These are phyloP conservation scores for Aphanomyces cochlioides DNA, from an alignment of 352 stramenopile genomes.

Conservation along the genomic window DNA sequence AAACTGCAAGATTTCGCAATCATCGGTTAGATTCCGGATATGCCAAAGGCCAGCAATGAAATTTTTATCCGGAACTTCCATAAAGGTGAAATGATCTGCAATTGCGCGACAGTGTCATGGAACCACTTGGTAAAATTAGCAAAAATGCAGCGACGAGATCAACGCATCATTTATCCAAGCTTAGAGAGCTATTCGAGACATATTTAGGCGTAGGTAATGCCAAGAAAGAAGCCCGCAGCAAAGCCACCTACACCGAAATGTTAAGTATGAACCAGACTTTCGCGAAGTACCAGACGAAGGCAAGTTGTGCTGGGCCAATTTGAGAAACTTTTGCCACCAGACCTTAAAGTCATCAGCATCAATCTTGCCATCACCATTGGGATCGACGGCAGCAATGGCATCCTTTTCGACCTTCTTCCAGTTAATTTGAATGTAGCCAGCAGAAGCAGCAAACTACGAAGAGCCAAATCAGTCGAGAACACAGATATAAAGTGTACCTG, in stretches of 20 bases:
- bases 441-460: constrained; percentile 54
- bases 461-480: neutral
- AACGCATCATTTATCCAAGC: constrained; percentile 6
- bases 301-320: constrained; percentile 76
- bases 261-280: neutral
- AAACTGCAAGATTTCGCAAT: constrained; percentile 28
- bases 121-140: neutral
- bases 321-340: constrained; percentile 64
- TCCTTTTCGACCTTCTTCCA: constrained; percentile 88
- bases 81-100: neutral
- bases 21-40: constrained; percentile 7
- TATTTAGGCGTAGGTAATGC: constrained; percentile 20
- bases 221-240: constrained; percentile 18
- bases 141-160: neutral
- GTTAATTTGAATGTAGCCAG: constrained; percentile 88
- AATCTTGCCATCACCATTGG: constrained; percentile 82
- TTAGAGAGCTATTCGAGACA: neutral
- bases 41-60: neutral
- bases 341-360: constrained; percentile 74
- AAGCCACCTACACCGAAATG: constrained; percentile 9
- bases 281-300: constrained; percentile 48
- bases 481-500: constrained; percentile 34
- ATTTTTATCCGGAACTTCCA: constrained; percentile 5
- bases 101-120: neutral
- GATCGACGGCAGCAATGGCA: constrained; percentile 74